A percentile compares a stretch with the other conserved stretches of the same genome.
These are phyloP conservation scores for Cladorrhinum sp. DNA, from an alignment of 2,329 filamentous ascomycete genomes.

Conservation along the genomic window DNA sequence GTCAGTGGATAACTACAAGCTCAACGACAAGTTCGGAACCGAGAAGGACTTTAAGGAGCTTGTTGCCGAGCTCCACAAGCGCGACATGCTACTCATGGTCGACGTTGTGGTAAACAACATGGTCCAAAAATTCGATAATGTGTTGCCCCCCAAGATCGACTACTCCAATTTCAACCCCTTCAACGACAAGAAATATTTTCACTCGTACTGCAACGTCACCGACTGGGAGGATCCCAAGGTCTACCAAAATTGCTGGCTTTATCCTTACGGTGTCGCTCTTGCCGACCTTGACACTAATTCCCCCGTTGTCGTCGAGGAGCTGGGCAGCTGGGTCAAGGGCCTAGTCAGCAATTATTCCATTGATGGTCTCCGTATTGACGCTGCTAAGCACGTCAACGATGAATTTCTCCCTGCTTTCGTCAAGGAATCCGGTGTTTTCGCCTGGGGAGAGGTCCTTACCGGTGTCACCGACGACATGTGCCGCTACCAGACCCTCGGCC, in stretches of 20 bases:
- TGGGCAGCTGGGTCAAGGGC: slow-evolving; percentile 56
- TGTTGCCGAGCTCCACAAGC: slow-evolving; percentile 39
- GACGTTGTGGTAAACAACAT: slow-evolving; percentile 55
- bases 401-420: slow-evolving; percentile 57
- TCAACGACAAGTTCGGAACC: slow-evolving; percentile 60
- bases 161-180: slow-evolving; percentile 42
- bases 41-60: slow-evolving; percentile 57
- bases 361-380: slow-evolving; percentile 61
- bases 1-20: slow-evolving; percentile 46
- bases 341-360: slow-evolving; percentile 60
- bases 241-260: slow-evolving; percentile 49
- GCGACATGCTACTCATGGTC: slow-evolving; percentile 46
- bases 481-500: slow-evolving; percentile 51
- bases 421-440: slow-evolving; percentile 54
- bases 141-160: slow-evolving; percentile 41
- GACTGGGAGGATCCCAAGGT: slow-evolving; percentile 51
- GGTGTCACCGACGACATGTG: slow-evolving; percentile 51
- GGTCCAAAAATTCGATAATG: slow-evolving; percentile 40
- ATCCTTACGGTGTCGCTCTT: slow-evolving; percentile 52
- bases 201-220: slow-evolving; percentile 54
- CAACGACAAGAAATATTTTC: slow-evolving; percentile 57
- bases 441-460: slow-evolving; percentile 59
- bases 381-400: slow-evolving; percentile 59
- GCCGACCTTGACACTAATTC: slow-evolving; percentile 60
- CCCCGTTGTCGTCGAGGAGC: slow-evolving; percentile 45